These are phyloP conservation scores for Stephanodiscus minutulus DNA, from an alignment of 108 stramenopile species.

Conservation along the genomic window DNA sequence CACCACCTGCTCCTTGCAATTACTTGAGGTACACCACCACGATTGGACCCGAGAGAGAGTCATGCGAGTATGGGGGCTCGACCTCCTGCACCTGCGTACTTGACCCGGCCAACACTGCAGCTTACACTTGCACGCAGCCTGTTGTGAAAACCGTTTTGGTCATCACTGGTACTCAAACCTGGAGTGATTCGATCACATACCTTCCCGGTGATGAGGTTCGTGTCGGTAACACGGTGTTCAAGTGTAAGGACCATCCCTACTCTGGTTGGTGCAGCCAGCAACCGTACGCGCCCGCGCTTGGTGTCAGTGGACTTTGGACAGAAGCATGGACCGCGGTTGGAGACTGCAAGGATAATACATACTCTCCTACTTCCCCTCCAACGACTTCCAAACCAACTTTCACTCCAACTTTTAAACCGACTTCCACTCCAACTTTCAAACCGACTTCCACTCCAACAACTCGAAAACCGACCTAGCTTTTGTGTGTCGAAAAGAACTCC, in stretches of 20 bases:
- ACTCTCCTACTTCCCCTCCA: too few relatives aligned
- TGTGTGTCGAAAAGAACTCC: too few relatives aligned
- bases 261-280: neutral
- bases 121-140: neutral
- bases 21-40: too few relatives aligned
- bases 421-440: too few relatives aligned
- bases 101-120: neutral
- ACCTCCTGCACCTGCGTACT: neutral
- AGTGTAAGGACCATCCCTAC: neutral
- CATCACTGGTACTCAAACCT: too few relatives aligned
- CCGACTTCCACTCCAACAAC: too few relatives aligned
- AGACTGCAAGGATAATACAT: neutral
- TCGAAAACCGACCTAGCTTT: too few relatives aligned
- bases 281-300: neutral
- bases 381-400: too few relatives aligned
- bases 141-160: too few relatives aligned
- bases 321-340: slow-evolving; percentile 3
- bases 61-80: neutral
- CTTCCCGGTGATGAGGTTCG: neutral
- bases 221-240: neutral
- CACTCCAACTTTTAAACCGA: too few relatives aligned
- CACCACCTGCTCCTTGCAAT: too few relatives aligned
- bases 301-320: neutral
- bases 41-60: too few relatives aligned
- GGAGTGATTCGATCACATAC: neutral